These are phyloP conservation scores for Entomortierella chlamydospora DNA, from an alignment of 192 early-diverging fungal genomes.

Conservation along the genomic window DNA sequence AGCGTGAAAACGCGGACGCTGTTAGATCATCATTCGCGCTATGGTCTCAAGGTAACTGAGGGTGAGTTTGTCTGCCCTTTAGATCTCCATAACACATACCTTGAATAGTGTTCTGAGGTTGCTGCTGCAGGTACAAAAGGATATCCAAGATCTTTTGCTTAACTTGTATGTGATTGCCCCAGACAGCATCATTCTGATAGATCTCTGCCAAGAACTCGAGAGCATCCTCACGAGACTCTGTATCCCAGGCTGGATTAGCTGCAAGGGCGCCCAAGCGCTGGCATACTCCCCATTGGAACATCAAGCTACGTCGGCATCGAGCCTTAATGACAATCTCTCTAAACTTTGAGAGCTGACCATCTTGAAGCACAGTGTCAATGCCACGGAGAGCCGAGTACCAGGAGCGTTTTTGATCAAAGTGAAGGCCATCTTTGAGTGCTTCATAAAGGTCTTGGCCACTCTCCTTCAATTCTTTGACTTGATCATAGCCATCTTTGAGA, in stretches of 20 bases:
- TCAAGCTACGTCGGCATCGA: neutral
- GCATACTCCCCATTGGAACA: conserved; percentile 11
- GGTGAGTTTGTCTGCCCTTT: neutral
- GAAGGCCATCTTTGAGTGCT: neutral
- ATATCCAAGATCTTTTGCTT: conserved; percentile 11
- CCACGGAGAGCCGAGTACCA: conserved; percentile 14
- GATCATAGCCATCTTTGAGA: neutral
- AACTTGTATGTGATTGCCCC: neutral
- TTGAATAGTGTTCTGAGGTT: neutral
- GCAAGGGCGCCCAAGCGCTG: conserved; percentile 12
- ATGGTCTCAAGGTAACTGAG: neutral
- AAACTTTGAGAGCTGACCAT: conserved; percentile 9
- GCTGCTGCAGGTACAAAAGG: conserved; percentile 6
- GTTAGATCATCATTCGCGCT: neutral
- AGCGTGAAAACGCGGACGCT: neutral
- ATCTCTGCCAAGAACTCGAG: conserved; percentile 9
- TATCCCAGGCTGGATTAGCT: conserved; percentile 6
- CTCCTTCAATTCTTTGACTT: neutral
- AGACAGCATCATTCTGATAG: neutral
- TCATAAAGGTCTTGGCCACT: conserved; percentile 1
- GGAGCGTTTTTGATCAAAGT: neutral
- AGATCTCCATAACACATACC: neutral
- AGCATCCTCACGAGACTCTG: neutral
- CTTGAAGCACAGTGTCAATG: neutral
- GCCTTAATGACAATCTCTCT: conserved; percentile 2